A percentile compares a stretch with the other conserved stretches of the same genome.
phyloP scores from a whole-genome alignment of 805 yeast genomes.

The Monosporozyma servazzii region DNA sequence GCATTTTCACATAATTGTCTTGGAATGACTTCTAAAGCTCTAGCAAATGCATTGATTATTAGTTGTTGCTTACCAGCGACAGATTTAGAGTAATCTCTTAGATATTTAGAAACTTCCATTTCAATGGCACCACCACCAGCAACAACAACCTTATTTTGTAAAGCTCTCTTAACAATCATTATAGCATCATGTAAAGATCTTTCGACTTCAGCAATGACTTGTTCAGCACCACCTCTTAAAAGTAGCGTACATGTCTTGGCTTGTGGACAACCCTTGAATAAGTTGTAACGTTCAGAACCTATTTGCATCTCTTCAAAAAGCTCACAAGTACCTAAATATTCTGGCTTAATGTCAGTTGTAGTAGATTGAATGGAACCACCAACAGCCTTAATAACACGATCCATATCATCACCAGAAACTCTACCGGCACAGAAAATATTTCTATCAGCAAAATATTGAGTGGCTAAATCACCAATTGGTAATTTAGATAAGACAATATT shows the following conservation, averaged over 20 bases:
- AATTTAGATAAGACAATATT: conserved; percentile 85
- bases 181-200: conserved; percentile 96
- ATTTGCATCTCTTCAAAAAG: conserved; percentile 87
- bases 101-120: conserved; percentile 86
- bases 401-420: conserved; percentile 81
- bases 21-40: conserved; percentile 91
- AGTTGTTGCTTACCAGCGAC: conserved; percentile 95
- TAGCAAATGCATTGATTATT: conserved; percentile 85
- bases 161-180: conserved; percentile 94
- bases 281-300: conserved; percentile 90
- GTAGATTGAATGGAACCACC: conserved; percentile 86
- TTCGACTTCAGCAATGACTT: conserved; percentile 95
- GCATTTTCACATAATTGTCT: conserved; percentile 97
- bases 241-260: conserved; percentile 90
- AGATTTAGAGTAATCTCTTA: conserved; percentile 77
- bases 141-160: conserved; percentile 76
- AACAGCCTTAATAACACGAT: conserved; percentile 84
- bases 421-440: conserved; percentile 96
- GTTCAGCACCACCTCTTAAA: conserved; percentile 96
- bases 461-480: conserved; percentile 98
- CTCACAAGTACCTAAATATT: conserved; percentile 78
- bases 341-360: conserved; percentile 55
- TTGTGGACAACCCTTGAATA: conserved; percentile 86
- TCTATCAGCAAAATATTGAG: conserved; percentile 95
- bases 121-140: conserved; percentile 99